These are phyloP conservation scores for Endothia cerciana DNA, from an alignment of 2,329 filamentous ascomycete species.

Conservation along the genomic window DNA sequence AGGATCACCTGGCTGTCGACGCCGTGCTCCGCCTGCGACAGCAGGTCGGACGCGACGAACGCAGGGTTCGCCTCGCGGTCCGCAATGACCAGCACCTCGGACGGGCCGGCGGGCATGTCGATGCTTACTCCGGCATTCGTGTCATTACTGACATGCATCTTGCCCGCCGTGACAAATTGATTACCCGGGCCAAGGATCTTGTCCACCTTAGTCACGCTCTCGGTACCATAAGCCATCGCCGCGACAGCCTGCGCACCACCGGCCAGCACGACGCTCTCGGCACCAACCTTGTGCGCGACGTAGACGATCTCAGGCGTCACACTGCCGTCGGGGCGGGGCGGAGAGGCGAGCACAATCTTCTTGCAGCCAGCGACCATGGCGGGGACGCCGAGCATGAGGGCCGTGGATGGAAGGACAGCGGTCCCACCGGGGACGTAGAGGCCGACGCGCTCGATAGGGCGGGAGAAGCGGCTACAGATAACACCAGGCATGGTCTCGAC, in stretches of 20 bases:
- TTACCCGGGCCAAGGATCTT: slow-evolving; percentile 98
- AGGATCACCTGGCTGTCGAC: slow-evolving; percentile 94
- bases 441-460: slow-evolving; percentile 94
- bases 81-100: slow-evolving; percentile 94
- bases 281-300: slow-evolving; percentile 93
- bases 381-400: slow-evolving; percentile 96
- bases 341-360: slow-evolving; percentile 91
- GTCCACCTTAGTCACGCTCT: slow-evolving; percentile 93
- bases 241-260: slow-evolving; percentile 95
- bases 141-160: slow-evolving; percentile 98
- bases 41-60: slow-evolving; percentile 91
- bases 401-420: slow-evolving; percentile 94
- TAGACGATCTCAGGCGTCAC: slow-evolving; percentile 98
- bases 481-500: slow-evolving; percentile 99
- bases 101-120: slow-evolving; percentile 97
- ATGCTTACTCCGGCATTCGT: slow-evolving; percentile 94
- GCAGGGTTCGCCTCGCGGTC: slow-evolving; percentile 87
- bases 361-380: slow-evolving; percentile 97
- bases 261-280: slow-evolving; percentile 92
- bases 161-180: slow-evolving; percentile 96
- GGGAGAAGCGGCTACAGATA: slow-evolving; percentile 87
- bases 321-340: slow-evolving; percentile 84
- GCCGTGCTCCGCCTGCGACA: slow-evolving; percentile 96
- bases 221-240: slow-evolving; percentile 95
- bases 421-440: slow-evolving; percentile 96